These are phyloP conservation scores for Sequoia sempervirens DNA, from an alignment of 75 land plant genomes.

Conservation along the genomic window DNA sequence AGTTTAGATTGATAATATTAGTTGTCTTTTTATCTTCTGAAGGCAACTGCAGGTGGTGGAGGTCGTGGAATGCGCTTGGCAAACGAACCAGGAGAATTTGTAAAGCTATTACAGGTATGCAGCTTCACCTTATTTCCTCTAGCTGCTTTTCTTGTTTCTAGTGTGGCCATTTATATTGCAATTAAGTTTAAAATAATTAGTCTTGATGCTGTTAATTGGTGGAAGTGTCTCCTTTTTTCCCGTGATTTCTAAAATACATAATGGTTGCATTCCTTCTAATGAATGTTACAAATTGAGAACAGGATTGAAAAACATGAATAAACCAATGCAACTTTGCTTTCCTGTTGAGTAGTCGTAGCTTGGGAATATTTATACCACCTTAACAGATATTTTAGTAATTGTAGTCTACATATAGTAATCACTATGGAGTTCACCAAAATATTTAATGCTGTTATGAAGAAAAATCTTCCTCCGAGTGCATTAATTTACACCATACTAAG, in stretches of 20 bases:
- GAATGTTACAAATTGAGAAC: background rate
- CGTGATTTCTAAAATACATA: background rate
- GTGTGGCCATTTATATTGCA: background rate
- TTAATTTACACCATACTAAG: background rate
- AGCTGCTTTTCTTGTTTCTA: background rate
- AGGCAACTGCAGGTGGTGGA: slow-evolving; percentile 99
- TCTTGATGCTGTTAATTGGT: background rate
- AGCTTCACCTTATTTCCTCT: background rate
- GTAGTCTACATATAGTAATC: background rate
- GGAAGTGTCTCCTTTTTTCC: background rate
- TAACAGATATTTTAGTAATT: background rate
- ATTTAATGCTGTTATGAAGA: background rate
- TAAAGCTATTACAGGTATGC: slow-evolving; percentile 78
- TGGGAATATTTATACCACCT: background rate
- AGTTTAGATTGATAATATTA: background rate
- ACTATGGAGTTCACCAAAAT: background rate
- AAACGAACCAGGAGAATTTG: slow-evolving; percentile 84
- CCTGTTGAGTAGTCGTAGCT: background rate
- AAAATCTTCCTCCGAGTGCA: background rate
- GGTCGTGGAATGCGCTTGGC: slow-evolving; percentile 99
- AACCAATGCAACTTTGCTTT: background rate
- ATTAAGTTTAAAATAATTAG: background rate
- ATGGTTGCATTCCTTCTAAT: background rate
- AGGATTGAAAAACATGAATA: background rate
- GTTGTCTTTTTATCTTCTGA: background rate